These are phyloP conservation scores for Lactarius hatsudake DNA, from an alignment of 768 basidiomycete species.

Conservation along the genomic window DNA sequence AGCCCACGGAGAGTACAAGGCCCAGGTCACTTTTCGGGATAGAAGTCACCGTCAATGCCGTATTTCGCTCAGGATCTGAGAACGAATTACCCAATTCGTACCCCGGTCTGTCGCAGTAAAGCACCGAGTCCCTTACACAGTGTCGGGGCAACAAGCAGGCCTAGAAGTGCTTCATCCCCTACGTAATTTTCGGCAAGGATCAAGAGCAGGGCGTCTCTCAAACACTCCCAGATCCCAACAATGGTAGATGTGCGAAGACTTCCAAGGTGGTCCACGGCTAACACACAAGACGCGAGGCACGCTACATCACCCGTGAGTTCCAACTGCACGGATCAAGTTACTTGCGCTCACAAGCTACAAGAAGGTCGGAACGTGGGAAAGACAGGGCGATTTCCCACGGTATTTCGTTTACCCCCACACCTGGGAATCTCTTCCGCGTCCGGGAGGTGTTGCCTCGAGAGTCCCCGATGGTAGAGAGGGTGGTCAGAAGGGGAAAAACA, in stretches of 20 bases:
- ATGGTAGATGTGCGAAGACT: slow-evolving; percentile 39
- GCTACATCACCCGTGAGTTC: slow-evolving; percentile 17
- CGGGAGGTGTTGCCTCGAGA: neutral
- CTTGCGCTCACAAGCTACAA: slow-evolving; percentile 42
- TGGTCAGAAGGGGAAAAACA: slow-evolving; percentile 12
- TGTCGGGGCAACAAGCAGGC: slow-evolving; percentile 46
- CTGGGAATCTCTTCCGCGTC: neutral
- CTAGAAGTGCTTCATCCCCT: slow-evolving; percentile 50
- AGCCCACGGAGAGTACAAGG: slow-evolving; percentile 50
- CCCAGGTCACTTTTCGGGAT: slow-evolving; percentile 23
- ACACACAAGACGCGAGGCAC: slow-evolving; percentile 35
- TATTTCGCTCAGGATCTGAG: neutral
- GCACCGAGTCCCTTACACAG: slow-evolving; percentile 50
- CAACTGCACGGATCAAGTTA: neutral
- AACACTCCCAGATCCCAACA: slow-evolving; percentile 53
- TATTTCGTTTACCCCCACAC: neutral
- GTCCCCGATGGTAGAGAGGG: neutral
- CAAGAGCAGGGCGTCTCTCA: slow-evolving; percentile 49
- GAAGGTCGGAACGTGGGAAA: slow-evolving; percentile 35
- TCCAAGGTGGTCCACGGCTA: slow-evolving; percentile 29
- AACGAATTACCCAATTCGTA: slow-evolving; percentile 21
- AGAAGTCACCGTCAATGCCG: neutral
- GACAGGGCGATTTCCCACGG: slow-evolving; percentile 18
- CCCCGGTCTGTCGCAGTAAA: slow-evolving; percentile 32
- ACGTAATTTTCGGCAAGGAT: slow-evolving; percentile 45